Conservation (phyloP, 805 yeast genomes). For the Alloascoidea africana region DNA sequence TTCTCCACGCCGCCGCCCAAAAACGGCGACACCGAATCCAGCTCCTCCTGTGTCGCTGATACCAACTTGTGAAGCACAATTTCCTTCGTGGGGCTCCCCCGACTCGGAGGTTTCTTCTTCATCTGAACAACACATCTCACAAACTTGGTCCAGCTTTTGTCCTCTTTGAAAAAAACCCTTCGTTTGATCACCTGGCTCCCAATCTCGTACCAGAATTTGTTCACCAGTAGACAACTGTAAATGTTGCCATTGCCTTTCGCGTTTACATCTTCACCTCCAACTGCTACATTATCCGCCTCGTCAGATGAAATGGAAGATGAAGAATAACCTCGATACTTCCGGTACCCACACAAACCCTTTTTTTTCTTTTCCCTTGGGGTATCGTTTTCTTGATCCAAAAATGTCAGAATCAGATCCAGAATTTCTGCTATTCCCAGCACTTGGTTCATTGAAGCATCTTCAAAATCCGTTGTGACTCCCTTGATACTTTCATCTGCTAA, state of each 20-base stretch:
- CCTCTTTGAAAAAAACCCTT: slow-evolving; percentile 38
- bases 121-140: slow-evolving; percentile 11
- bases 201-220: slow-evolving; percentile 44
- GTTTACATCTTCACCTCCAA: slow-evolving; percentile 4
- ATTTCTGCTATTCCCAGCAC: slow-evolving; percentile 73
- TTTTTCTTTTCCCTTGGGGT: slow-evolving; percentile 63
- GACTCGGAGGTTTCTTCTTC: slow-evolving; percentile 8
- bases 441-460: too few species aligned
- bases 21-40: slow-evolving; percentile 29
- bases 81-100: slow-evolving; percentile 16
- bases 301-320: slow-evolving; percentile 32
- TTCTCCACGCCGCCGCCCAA: slow-evolving; percentile 38
- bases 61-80: slow-evolving; percentile 55
- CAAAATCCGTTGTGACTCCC: too few species aligned
- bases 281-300: slow-evolving; percentile 12
- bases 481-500: too few species aligned
- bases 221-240: slow-evolving; percentile 53
- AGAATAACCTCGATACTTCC: slow-evolving; percentile 42
- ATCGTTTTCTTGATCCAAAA: slow-evolving; percentile 38
- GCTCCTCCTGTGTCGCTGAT: slow-evolving; percentile 33
- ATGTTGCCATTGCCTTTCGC: slow-evolving; percentile 21
- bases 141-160: slow-evolving; percentile 28
- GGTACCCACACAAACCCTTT: slow-evolving; percentile 50
- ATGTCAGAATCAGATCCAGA: slow-evolving; percentile 38
- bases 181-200: slow-evolving; percentile 40